Conservation (phyloP, 139 green algal species). For the Marvania coccoides region DNA sequence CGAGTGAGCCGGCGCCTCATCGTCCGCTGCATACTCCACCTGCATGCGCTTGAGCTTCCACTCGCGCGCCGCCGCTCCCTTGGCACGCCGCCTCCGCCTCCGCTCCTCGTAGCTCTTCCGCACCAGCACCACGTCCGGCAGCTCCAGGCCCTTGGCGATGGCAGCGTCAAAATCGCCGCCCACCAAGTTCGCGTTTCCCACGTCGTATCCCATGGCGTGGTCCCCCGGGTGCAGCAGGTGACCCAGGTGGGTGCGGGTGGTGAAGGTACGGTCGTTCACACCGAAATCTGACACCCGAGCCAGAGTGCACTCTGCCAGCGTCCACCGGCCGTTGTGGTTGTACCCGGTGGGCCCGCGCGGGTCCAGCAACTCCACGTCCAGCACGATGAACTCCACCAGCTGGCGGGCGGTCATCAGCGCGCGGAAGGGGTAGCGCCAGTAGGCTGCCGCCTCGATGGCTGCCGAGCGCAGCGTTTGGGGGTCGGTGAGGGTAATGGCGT, state of each 20-base stretch:
- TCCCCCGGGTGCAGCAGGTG: conserved; percentile 80
- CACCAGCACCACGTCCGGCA: conserved; percentile 89
- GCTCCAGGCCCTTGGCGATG: conserved; percentile 39
- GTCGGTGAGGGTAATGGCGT: conserved; percentile 78
- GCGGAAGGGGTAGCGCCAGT: conserved; percentile 66
- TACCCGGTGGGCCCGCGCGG: background rate
- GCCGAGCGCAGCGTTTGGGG: conserved; percentile 65
- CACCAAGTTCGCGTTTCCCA: conserved; percentile 66
- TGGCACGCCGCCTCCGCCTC: conserved; percentile 41
- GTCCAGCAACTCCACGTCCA: conserved; percentile 75
- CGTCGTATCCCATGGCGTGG: conserved; percentile 82
- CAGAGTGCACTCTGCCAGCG: conserved; percentile 53
- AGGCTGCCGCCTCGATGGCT: conserved; percentile 53
- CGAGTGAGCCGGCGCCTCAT: background rate
- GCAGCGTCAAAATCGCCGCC: conserved; percentile 69
- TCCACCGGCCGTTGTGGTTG: background rate
- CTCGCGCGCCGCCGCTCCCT: conserved; percentile 32
- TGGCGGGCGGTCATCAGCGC: conserved; percentile 53
- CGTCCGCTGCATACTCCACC: conserved; percentile 45
- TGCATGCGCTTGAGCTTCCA: conserved; percentile 78
- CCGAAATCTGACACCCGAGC: conserved; percentile 83
- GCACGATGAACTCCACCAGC: conserved; percentile 81
- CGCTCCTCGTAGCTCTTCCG: conserved; percentile 89
- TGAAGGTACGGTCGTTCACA: conserved; percentile 76
- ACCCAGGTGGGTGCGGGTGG: conserved; percentile 77